Evolutionary conservation across 2,329 filamentous ascomycete genomes (phyloP).

Genomic region (Dactylellina cionopaga): DNA sequence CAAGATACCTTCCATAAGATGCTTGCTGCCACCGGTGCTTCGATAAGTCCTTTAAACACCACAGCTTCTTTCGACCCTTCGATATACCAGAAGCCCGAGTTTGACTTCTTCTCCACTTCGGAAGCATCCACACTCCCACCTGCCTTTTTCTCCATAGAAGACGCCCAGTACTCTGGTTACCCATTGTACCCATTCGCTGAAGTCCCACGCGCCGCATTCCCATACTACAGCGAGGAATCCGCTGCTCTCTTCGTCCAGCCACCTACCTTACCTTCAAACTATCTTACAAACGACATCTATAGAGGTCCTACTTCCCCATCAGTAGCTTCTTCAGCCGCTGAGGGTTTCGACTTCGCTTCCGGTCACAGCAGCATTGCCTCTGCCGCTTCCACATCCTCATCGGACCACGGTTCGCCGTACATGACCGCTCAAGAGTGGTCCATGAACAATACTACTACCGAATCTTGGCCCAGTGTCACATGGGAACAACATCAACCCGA

Average conservation of each 20-base stretch:
- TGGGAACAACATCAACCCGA: slow-evolving; percentile 52
- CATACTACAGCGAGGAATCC: slow-evolving; percentile 48
- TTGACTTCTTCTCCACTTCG: slow-evolving; percentile 46
- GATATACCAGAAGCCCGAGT: slow-evolving; percentile 47
- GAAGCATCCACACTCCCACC: slow-evolving; percentile 40
- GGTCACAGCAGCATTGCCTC: slow-evolving; percentile 51
- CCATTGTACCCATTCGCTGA: slow-evolving; percentile 47
- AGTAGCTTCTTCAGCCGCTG: slow-evolving; percentile 42
- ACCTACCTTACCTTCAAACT: slow-evolving; percentile 51
- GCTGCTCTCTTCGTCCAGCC: slow-evolving; percentile 44
- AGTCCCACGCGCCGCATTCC: slow-evolving; percentile 47
- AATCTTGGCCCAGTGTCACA: slow-evolving; percentile 34
- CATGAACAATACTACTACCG: slow-evolving; percentile 40
- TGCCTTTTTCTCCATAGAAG: slow-evolving; percentile 50
- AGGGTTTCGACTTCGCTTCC: slow-evolving; percentile 49
- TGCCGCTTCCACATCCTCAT: slow-evolving; percentile 47
- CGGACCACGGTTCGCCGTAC: slow-evolving; percentile 50
- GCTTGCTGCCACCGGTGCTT: slow-evolving; percentile 51
- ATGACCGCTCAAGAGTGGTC: slow-evolving; percentile 47
- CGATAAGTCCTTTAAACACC: slow-evolving; percentile 44
- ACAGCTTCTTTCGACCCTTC: slow-evolving; percentile 49
- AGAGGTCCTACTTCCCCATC: slow-evolving; percentile 49
- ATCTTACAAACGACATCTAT: slow-evolving; percentile 45
- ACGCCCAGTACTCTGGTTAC: slow-evolving; percentile 45
- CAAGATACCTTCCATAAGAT: slow-evolving; percentile 53